Conservation (phyloP, 306 rosid genomes). For the Vigna trinervia region DNA sequence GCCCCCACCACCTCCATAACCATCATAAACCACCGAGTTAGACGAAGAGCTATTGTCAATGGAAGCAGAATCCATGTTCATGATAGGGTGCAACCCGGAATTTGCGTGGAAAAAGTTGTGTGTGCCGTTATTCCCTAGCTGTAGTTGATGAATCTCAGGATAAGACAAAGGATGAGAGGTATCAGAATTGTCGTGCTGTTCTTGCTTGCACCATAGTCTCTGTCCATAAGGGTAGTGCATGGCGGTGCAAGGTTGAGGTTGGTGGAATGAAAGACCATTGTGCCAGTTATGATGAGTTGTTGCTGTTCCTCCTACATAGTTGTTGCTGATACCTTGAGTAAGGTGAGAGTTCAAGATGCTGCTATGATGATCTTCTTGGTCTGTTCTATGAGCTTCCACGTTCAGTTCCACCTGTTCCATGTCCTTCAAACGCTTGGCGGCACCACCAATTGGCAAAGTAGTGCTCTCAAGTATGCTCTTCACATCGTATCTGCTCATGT, state of each 20-base stretch:
- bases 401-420: conserved; percentile 56
- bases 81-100: conserved; percentile 49
- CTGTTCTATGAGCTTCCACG: conserved; percentile 39
- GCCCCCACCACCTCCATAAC: conserved; percentile 43
- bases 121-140: conserved; percentile 48
- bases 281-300: conserved; percentile 55
- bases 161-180: conserved; percentile 31
- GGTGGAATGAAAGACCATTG: conserved; percentile 61
- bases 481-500: conserved; percentile 89
- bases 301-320: conserved; percentile 18
- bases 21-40: conserved; percentile 47
- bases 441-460: conserved; percentile 78
- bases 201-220: conserved; percentile 85
- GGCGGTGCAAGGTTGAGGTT: conserved; percentile 37
- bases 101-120: conserved; percentile 68
- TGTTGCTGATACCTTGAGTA: conserved; percentile 44
- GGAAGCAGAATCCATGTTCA: conserved; percentile 62
- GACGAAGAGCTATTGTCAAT: conserved; percentile 73
- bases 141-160: conserved; percentile 52
- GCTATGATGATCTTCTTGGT: conserved; percentile 30
- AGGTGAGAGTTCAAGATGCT: conserved; percentile 44
- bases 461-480: conserved; percentile 83
- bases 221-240: conserved; percentile 61
- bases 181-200: conserved; percentile 50
- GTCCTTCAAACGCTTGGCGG: conserved; percentile 82